phyloP scores from a whole-genome alignment of 176 grass and related monocot genomes.

The Elymus sibiricus region DNA sequence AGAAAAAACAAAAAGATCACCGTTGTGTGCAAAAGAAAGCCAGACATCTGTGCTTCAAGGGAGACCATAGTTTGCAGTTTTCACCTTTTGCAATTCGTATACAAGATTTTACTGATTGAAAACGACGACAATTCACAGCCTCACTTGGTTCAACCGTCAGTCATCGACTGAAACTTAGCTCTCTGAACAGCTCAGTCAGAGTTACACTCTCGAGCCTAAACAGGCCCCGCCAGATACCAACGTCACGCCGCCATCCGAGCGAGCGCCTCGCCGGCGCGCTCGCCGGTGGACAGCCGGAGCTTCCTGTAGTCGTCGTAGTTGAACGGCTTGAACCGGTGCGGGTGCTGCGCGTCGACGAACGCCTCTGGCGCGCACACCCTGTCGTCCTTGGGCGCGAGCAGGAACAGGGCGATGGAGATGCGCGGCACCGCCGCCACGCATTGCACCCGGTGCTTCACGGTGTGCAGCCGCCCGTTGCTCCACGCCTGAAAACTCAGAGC shows the following conservation, averaged over 20 bases:
- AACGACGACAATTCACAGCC: neutral
- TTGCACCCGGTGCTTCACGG: constrained; percentile 73
- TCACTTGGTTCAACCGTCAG: too few relatives aligned
- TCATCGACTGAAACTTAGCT: too few relatives aligned
- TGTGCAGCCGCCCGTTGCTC: constrained; percentile 75
- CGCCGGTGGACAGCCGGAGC: constrained; percentile 49
- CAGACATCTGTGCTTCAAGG: too few relatives aligned
- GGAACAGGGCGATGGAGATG: constrained; percentile 77
- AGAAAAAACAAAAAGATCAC: too few relatives aligned
- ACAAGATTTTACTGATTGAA: neutral
- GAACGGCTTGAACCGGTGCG: neutral
- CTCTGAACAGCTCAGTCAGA: neutral
- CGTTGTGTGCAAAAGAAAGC: too few relatives aligned
- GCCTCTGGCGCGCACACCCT: constrained; percentile 45
- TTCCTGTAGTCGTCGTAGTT: constrained; percentile 2
- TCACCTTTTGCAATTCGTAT: neutral
- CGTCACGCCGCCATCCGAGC: constrained; percentile 14
- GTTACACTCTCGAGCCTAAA: neutral
- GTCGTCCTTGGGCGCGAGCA: constrained; percentile 75
- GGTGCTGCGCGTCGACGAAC: neutral
- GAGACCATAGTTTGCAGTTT: neutral
- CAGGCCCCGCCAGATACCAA: neutral
- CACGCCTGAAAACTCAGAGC: constrained; percentile 42
- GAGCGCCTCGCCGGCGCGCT: constrained; percentile 64
- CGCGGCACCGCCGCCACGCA: constrained; percentile 57